These are phyloP conservation scores for Xylaria cubensis DNA, from an alignment of 495 filamentous ascomycete species.

Conservation along the genomic window DNA sequence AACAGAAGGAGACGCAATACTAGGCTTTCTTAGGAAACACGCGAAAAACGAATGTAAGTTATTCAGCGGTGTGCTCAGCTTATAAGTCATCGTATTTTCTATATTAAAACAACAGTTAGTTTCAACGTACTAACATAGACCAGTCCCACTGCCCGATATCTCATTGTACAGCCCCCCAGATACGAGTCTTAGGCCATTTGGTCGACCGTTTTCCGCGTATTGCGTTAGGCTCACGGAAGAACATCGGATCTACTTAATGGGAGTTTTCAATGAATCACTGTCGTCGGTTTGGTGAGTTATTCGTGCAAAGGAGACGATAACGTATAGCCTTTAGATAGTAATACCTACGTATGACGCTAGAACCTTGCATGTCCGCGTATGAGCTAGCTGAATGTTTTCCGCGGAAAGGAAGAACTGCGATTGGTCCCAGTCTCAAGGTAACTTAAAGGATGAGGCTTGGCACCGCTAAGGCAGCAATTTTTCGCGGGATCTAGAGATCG, in stretches of 20 bases:
- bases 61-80: background rate
- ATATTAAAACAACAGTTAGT: background rate
- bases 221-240: background rate
- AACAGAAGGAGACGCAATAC: background rate
- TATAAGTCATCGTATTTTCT: slow-evolving; percentile 3
- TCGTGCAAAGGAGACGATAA: background rate
- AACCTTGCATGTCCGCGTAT: background rate
- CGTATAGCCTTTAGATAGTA: background rate
- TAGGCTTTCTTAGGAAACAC: too few relatives aligned
- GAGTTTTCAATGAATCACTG: background rate
- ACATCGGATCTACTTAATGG: background rate
- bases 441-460: slow-evolving; percentile 8
- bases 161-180: slow-evolving; percentile 3
- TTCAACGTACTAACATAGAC: background rate
- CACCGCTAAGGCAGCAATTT: slow-evolving; percentile 1
- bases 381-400: slow-evolving; percentile 1
- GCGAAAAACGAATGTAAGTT: background rate
- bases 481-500: slow-evolving; percentile 3
- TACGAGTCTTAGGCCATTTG: background rate
- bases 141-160: background rate
- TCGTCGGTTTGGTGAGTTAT: background rate
- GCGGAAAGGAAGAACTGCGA: slow-evolving; percentile 15
- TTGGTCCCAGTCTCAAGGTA: background rate
- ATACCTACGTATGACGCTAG: background rate
- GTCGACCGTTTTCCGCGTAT: slow-evolving; percentile 8